Evolutionary conservation across 345 rosid genomes (phyloP), one percentile per base, ranked within the genome.

Genomic region (Kernera saxatilis): DNA sequence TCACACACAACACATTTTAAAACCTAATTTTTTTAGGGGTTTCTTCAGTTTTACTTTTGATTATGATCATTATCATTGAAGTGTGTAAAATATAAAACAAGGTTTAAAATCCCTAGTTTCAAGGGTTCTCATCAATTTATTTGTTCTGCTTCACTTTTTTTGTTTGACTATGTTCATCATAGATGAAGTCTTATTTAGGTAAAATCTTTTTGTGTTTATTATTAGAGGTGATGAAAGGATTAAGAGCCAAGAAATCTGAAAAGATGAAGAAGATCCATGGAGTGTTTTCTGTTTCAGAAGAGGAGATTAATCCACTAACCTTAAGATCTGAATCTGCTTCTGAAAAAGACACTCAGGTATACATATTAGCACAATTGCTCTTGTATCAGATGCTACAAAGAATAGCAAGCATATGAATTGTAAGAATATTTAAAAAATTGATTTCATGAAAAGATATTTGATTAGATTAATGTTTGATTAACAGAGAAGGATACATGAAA

Each of bases 171-270:
- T 48, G 60, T 23, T 29, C 26, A 37, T 51, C 58, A 37, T 12
- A 25, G 3, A 51, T 41, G 33, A 43, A 69, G 53, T 41, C 10
- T 5, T 29, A 12, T 29, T 15, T 1, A 48, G 25, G 41, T 8
- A 10, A 56, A 26, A 8, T 1, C 5, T 29, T 6, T 25, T 11
- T 36, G 9, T 48, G 15, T 25, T 15, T 8, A 6, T 30, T 11
- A 3, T 8, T 19, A 76, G 79, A 76, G 75, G 79, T 76, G 66
- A 76, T 76, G 75, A 69, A 40, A 70, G 79, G 79, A 70, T 5
- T 76, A 55, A 62, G 61, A 33, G 79, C 79, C 21, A 76, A 76
- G 71, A 76, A 76, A 64, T 70, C 37, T 15, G 76, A 39, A 32
- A 76, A 55, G 29, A 64, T 63, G 75, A 76, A 76, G 62, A 76